Percentiles rank a stretch among this genome's conserved stretches.
Conservation (phyloP, 2,329 filamentous ascomycete genomes). For the Pseudogymnoascus sp. region DNA sequence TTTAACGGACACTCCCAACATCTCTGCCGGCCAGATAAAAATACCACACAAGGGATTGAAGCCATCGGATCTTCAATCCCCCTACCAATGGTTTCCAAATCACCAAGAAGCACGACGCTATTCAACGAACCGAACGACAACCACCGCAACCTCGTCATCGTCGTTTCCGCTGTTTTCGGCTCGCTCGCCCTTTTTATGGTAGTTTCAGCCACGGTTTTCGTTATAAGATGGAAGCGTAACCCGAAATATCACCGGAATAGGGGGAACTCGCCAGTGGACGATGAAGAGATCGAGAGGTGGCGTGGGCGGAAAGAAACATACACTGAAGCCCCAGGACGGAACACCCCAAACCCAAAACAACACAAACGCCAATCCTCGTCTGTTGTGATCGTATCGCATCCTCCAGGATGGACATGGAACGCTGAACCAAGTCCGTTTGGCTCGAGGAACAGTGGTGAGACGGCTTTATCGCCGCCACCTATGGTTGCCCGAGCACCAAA, state of each 20-base stretch:
- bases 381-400: neutral
- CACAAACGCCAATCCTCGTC: constrained; percentile 1
- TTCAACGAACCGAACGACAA: neutral
- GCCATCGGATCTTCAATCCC: constrained; percentile 5
- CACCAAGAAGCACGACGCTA: neutral
- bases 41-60: neutral
- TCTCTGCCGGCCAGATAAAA: neutral
- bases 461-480: constrained; percentile 29
- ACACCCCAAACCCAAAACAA: constrained; percentile 16
- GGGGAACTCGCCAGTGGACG: constrained; percentile 53
- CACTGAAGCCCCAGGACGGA: constrained; percentile 21
- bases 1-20: neutral
- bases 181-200: neutral
- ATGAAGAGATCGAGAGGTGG: constrained; percentile 60
- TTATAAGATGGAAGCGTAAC: neutral
- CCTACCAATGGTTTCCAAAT: constrained; percentile 1
- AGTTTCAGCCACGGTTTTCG: neutral
- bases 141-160: neutral
- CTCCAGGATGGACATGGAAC: constrained; percentile 2
- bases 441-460: constrained; percentile 24
- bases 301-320: constrained; percentile 20
- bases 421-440: constrained; percentile 15
- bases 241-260: constrained; percentile 21
- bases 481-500: constrained; percentile 54
- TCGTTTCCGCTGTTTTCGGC: neutral